Evolutionary conservation across 495 filamentous ascomycete genomes (phyloP).

Genomic region (Darksidea phi): DNA sequence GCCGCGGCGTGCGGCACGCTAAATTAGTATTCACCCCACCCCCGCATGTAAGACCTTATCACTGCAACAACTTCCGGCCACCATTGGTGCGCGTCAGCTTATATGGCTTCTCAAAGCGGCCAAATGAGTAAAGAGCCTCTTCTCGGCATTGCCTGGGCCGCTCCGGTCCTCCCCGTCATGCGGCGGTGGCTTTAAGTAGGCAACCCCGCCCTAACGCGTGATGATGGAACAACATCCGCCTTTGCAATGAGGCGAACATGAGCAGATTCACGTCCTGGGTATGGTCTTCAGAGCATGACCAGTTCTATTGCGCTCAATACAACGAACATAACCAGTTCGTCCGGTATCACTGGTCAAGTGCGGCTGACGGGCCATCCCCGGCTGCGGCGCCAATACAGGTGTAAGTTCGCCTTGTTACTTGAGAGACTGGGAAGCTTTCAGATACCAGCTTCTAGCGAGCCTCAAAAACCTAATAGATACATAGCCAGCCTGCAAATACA

Average conservation of each 20-base stretch:
- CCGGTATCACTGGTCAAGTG: constrained; percentile 18
- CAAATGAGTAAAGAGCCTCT: no score
- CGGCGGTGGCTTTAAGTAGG: constrained; percentile 7
- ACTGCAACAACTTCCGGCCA: background rate
- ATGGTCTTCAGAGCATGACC: constrained; percentile 23
- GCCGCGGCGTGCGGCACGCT: background rate
- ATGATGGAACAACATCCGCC: background rate
- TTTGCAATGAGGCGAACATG: constrained; percentile 23
- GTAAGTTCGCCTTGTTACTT: no score
- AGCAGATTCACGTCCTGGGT: constrained; percentile 20
- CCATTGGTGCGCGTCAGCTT: no score
- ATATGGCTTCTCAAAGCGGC: no score
- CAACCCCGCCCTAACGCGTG: background rate
- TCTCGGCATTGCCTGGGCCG: no score
- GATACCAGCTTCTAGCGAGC: no score
- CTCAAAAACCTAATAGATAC: no score
- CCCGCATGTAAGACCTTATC: background rate
- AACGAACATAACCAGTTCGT: background rate
- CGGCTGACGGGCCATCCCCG: background rate
- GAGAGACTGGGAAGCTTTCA: no score
- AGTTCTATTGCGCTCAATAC: constrained; percentile 18
- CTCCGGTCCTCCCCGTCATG: no score
- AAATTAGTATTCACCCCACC: constrained; percentile 5
- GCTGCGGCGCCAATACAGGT: no score
- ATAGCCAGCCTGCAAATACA: no score